Base-by-base conservation (phyloP, 306 rosid species). In the Cajanus cajan region DNA sequence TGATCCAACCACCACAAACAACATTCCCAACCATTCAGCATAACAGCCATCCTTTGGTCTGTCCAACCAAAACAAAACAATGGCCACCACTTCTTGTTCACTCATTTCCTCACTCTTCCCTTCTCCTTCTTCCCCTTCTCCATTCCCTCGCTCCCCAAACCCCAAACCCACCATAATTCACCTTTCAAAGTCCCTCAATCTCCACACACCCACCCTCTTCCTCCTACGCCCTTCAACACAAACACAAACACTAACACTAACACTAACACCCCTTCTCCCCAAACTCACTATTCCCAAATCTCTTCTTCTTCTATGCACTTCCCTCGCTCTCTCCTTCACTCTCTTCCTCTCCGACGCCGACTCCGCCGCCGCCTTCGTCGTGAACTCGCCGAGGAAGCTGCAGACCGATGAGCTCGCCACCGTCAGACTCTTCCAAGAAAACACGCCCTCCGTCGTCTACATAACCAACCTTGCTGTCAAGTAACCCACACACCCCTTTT, bases 401-500 rank as follows among this genome's bases (percentile, higher is more conserved):
- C 96, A 96, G 80, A 58, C 94, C 65, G 98, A 96, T 82, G 98
- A 96, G 84, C 99, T 93, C 73, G 97, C 99, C 13, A 96, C 99
- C 0, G 98, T 96, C 64, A 93, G 96, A 24, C 93, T 96, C 54
- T 91, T 96, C 61, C 96, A 88, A 85, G 97, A 93, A 78, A 96
- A 93, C 80, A 93, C 97, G 28, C 98, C 98, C 48, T 96, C 97
- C 54, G 98, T 96, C 10, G 99, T 96, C 36, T 89, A 89, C 85
- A 96, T 96, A 80, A 96, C 98, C 78, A 96, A 96, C 85, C 98
- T 96, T 41, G 97, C 97, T 7, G 89, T 80, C 76, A 90, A 77
- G 99, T 2, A 0, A 9, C 6, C n/a, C 57, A 25, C 43, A 3
- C 2, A 0, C 25, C 19, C 21, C 52, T 14, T 6, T 41, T 36